Evolutionary conservation across 1,284 basidiomycete species (phyloP).

Genomic region (Cutaneotrichosporon sp.): DNA sequence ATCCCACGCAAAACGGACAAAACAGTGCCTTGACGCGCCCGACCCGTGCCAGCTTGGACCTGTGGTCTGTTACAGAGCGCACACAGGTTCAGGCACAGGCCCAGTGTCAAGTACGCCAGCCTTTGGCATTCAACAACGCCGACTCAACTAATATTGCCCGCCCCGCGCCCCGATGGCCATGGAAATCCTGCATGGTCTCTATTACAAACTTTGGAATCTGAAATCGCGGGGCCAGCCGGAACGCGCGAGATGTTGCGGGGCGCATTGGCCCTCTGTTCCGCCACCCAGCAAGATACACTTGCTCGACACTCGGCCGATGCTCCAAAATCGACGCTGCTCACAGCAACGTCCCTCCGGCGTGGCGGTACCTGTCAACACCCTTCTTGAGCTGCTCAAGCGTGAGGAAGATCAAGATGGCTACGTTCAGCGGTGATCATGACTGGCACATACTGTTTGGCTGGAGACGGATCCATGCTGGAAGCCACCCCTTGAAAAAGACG

Average conservation of each 20-base stretch:
- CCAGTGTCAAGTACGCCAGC: no score
- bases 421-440: conserved; percentile 9
- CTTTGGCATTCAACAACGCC: no score
- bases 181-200: neutral
- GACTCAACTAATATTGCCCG: neutral
- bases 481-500: conserved; percentile 90
- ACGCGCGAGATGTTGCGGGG: neutral
- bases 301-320: neutral
- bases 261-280: neutral
- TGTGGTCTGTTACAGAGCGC: no score
- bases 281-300: neutral
- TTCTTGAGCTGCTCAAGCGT: conserved; percentile 64
- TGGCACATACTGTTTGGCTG: conserved; percentile 64
- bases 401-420: conserved; percentile 65
- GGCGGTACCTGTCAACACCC: conserved; percentile 45
- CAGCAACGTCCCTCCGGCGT: conserved; percentile 29
- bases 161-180: neutral
- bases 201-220: neutral
- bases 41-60: no score
- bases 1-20: no score
- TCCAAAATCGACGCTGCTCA: conserved; percentile 1
- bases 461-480: conserved; percentile 66
- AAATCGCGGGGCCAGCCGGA: neutral
- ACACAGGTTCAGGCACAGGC: no score
- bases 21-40: no score